Percentiles rank a stretch among this genome's conserved stretches.
Conservation (phyloP, 225 moss, liverwort and hornwort species). For the Pleurozium schreberi region DNA sequence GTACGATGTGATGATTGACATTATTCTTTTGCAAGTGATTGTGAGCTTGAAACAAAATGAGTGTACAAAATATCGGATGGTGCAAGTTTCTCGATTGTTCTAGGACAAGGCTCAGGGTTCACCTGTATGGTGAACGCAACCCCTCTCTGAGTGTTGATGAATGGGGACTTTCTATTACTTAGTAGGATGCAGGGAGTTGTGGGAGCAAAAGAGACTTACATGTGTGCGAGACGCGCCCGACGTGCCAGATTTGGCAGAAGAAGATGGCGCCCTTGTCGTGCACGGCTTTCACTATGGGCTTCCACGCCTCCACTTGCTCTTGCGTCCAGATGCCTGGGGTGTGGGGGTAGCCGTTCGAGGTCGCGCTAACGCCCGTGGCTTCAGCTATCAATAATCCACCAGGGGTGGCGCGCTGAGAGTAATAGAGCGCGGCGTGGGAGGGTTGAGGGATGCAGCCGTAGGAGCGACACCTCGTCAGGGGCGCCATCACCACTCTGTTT, state of each 20-base stretch:
- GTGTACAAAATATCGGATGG: not conserved
- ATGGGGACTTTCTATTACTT: not conserved
- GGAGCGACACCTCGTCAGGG: slow-evolving; percentile 44
- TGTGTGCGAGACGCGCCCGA: slow-evolving; percentile 17
- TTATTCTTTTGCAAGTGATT: not conserved
- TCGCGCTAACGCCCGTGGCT: slow-evolving; percentile 16
- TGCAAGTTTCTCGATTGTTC: not conserved
- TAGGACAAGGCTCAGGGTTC: not conserved
- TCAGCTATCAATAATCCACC: slow-evolving; percentile 48
- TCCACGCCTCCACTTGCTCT: slow-evolving; percentile 38
- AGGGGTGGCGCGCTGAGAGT: slow-evolving; percentile 28
- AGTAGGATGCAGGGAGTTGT: not conserved
- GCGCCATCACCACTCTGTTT: slow-evolving; percentile 38
- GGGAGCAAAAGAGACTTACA: not conserved
- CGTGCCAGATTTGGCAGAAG: slow-evolving; percentile 34
- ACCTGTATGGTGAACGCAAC: not conserved
- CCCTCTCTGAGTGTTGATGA: not conserved
- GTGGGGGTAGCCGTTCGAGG: slow-evolving; percentile 15
- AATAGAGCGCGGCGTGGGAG: slow-evolving; percentile 31
- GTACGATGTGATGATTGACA: not conserved
- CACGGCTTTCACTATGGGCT: slow-evolving; percentile 23
- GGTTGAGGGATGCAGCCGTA: slow-evolving; percentile 38
- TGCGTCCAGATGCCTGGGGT: slow-evolving; percentile 23
- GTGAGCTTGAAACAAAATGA: not conserved
- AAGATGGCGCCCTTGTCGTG: slow-evolving; percentile 27